Evolutionary conservation across 345 rosid genomes (phyloP).

Genomic region (Rhizophora apiculata): DNA sequence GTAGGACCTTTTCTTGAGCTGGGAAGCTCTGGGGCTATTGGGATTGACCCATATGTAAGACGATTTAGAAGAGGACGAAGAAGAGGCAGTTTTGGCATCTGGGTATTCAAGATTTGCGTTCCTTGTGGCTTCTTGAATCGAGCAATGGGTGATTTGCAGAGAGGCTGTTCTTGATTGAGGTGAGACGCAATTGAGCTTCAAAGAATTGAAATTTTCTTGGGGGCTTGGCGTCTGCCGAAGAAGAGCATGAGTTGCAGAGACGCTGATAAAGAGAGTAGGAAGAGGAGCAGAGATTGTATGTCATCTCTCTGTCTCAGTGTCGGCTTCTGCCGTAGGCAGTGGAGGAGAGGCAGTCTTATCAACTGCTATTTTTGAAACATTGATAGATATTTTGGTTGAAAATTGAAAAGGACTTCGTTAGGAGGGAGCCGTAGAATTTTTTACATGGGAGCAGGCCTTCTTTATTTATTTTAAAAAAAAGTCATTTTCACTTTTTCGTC

Average conservation of each 20-base stretch:
- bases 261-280: constrained; percentile 46
- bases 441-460: too few relatives aligned
- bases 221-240: constrained; percentile 30
- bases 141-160: constrained; percentile 41
- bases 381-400: too few relatives aligned
- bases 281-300: constrained; percentile 46
- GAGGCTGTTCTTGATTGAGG: constrained; percentile 25
- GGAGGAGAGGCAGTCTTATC: too few relatives aligned
- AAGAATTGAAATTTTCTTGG: constrained; percentile 22
- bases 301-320: constrained; percentile 29
- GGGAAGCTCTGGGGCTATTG: constrained; percentile 67
- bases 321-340: too few relatives aligned
- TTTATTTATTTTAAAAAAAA: too few relatives aligned
- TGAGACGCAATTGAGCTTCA: constrained; percentile 20
- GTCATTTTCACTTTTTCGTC: too few relatives aligned
- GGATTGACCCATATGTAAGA: constrained; percentile 82
- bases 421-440: too few relatives aligned
- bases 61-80: constrained; percentile 35
- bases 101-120: constrained; percentile 23
- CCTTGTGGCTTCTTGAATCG: constrained; percentile 34
- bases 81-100: constrained; percentile 19
- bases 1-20: constrained; percentile 53
- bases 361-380: too few relatives aligned
- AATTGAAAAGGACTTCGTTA: too few relatives aligned
- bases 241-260: constrained; percentile 33